Base-by-base conservation (phyloP, 257 asterid species). In the Penstemon barbatus region DNA sequence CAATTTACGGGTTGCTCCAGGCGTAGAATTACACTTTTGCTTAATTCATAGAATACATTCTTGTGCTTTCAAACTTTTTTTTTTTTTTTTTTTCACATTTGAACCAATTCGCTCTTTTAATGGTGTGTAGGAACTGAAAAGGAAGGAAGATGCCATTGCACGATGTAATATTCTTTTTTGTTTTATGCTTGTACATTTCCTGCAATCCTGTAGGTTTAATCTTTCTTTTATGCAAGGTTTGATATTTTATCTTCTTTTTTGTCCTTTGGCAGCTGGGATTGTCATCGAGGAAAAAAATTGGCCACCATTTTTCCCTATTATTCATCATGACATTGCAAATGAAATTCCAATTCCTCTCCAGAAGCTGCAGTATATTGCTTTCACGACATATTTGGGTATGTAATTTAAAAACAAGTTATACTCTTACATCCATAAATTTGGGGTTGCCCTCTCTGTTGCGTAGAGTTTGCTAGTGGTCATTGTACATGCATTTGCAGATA, bases 271-370 rank as follows among this genome's bases (percentile, higher is more conserved):
- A 92, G 98, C 97, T 79, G 97, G 96, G 77, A 65, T 92, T 69
- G 78, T 90, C 66, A 79, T 92, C 63, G 98, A 86, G 77, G 97
- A 92, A 45, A 92, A 86, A 75, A 92, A 89, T 61, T 92, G 97
- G 97, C 98, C 98, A 4, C 87, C 96, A 61, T 79, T 92, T 72
- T 77, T 84, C 67, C 98, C 98, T 57, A 42, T 92, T 54, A 87
- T 92, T 72, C 97, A 92, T 81, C 89, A 92, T 79, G 98, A 92
- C 80, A 89, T 92, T 57, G 80, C 89, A 69, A 85, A 79, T 74
- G 98, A 92, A 75, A 89, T 92, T 68, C 98, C 97, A 38, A 70
- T 87, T 74, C 98, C 87, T 81, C 91, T 92, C 45, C 97, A 89
- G 79, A 82, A 68, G 78, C 50, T 89, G 82, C 98, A 87, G 78